Evolutionary conservation across 345 rosid genomes (phyloP).

Genomic region (Eucalyptus guilfoylei): DNA sequence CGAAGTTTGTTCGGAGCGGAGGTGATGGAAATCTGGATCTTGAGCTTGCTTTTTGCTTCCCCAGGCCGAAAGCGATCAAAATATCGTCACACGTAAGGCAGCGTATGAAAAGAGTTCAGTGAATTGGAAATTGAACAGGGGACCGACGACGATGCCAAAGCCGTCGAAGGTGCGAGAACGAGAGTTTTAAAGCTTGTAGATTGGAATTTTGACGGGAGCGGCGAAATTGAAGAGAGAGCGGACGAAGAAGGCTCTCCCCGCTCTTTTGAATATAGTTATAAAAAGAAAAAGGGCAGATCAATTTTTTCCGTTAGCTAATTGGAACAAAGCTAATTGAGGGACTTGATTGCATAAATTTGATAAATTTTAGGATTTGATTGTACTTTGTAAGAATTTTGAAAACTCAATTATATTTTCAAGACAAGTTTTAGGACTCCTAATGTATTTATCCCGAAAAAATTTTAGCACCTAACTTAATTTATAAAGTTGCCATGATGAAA

Average conservation of each 20-base stretch:
- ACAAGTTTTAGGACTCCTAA: background rate
- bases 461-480: background rate
- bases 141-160: background rate
- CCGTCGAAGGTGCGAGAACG: background rate
- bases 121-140: background rate
- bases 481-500: background rate
- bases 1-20: background rate
- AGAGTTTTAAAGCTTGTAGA: background rate
- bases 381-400: too few species aligned
- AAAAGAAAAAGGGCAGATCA: background rate
- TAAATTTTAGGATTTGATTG: background rate
- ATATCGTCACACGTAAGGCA: background rate
- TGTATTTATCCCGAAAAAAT: fast-evolving
- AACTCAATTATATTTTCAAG: background rate
- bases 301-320: too few species aligned
- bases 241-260: background rate
- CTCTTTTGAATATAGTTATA: background rate
- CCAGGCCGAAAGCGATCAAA: background rate
- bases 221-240: background rate
- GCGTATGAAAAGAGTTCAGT: background rate
- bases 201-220: background rate
- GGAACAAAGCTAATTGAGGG: background rate
- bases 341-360: background rate
- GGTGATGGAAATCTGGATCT: background rate
- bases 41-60: background rate